phyloP scores from a whole-genome alignment of 495 filamentous ascomycete species.

The Penicillium simplicissimum region DNA sequence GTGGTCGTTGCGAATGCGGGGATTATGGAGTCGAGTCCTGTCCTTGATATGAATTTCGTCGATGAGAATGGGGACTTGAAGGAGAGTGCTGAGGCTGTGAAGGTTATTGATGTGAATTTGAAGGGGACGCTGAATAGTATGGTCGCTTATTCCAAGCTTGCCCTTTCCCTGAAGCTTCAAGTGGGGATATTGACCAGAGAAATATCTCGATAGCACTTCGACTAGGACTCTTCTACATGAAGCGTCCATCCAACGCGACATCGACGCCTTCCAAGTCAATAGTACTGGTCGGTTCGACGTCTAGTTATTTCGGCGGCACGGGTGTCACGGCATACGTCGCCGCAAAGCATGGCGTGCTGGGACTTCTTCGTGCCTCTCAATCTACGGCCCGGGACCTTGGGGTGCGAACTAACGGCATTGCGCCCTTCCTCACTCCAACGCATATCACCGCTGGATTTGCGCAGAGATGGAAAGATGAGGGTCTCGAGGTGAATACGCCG shows the following conservation, averaged over 20 bases:
- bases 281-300: constrained; percentile 29
- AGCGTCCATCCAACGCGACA: neutral
- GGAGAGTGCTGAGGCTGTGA: constrained; percentile 23
- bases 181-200: neutral
- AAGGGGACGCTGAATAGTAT: constrained; percentile 40
- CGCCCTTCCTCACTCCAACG: constrained; percentile 36
- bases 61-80: constrained; percentile 23
- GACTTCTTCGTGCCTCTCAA: constrained; percentile 33
- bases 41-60: constrained; percentile 21
- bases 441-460: constrained; percentile 26
- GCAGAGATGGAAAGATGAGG: constrained; percentile 21
- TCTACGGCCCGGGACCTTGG: constrained; percentile 14
- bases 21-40: constrained; percentile 45
- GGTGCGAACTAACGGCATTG: constrained; percentile 31
- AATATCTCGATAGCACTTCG: constrained; percentile 14
- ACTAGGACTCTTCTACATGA: constrained; percentile 25
- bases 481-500: constrained; percentile 28
- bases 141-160: neutral
- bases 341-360: constrained; percentile 36
- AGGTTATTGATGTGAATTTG: constrained; percentile 38
- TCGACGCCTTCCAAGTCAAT: constrained; percentile 19
- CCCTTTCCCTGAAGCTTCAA: neutral
- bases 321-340: constrained; percentile 32
- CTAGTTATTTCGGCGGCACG: constrained; percentile 37
- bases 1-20: constrained; percentile 70